phyloP scores from a whole-genome alignment of 768 basidiomycete species.

The Tylopilus subfusipes region DNA sequence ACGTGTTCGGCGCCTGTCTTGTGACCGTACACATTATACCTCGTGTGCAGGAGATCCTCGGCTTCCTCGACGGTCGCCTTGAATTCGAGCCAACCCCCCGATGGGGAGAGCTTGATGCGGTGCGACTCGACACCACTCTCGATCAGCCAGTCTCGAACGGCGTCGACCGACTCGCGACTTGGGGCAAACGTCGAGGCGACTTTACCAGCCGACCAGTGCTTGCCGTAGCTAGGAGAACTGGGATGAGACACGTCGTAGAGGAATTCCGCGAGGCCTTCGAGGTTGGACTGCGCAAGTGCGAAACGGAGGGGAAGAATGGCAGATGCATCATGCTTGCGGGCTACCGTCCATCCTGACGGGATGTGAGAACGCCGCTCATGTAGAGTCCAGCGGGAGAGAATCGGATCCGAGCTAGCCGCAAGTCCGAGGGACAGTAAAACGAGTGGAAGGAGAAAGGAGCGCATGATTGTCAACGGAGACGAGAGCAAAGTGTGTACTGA shows the following conservation, averaged over 20 bases:
- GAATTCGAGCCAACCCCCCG: slow-evolving; percentile 40
- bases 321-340: slow-evolving; percentile 30
- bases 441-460: slow-evolving; percentile 20
- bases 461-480: slow-evolving; percentile 7
- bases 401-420: slow-evolving; percentile 2
- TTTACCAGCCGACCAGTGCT: slow-evolving; percentile 41
- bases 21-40: slow-evolving; percentile 42
- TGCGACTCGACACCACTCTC: slow-evolving; percentile 34
- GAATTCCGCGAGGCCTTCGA: slow-evolving; percentile 37
- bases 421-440: slow-evolving; percentile 21
- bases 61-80: slow-evolving; percentile 41
- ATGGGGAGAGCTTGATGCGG: slow-evolving; percentile 32
- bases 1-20: slow-evolving; percentile 37
- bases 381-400: slow-evolving; percentile 2
- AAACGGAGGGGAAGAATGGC: slow-evolving; percentile 42
- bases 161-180: slow-evolving; percentile 31
- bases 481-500: background rate
- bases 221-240: slow-evolving; percentile 41
- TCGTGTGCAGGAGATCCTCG: slow-evolving; percentile 41
- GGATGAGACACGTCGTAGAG: slow-evolving; percentile 45
- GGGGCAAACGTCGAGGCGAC: slow-evolving; percentile 45
- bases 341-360: slow-evolving; percentile 38
- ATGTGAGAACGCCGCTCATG: slow-evolving; percentile 31
- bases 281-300: slow-evolving; percentile 42
- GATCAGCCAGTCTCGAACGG: slow-evolving; percentile 41